Base-by-base conservation (phyloP, 1,284 basidiomycete genomes). In the Ceratobasidium sp. region DNA sequence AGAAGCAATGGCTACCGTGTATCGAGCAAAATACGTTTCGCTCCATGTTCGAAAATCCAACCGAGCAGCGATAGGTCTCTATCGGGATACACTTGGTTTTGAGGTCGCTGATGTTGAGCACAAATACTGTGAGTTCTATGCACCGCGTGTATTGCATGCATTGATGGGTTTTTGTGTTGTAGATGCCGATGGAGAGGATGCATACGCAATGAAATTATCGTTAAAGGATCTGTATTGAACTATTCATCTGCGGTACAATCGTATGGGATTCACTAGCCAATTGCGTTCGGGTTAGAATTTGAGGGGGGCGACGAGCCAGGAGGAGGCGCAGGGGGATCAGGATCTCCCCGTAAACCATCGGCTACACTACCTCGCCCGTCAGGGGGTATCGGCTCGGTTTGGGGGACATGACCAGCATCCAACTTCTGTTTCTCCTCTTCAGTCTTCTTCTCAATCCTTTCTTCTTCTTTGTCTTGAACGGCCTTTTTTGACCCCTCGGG, bases 151-250 rank as follows among this genome's bases (percentile, higher is more conserved):
- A 39, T 21, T 57, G n/a, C n/a, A n/a, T n/a, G n/a, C n/a, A n/a
- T n/a, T n/a, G n/a, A n/a, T n/a, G n/a, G n/a, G n/a, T n/a, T n/a
- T n/a, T n/a, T n/a, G n/a, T n/a, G n/a, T n/a, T n/a, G n/a, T 76
- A 95, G 94, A 96, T 82, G 94, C 93, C 3, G 94, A 97, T 78
- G 93, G 94, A 9, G 94, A 97, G 81, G 93, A 96, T 77, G 94
- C 95, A 41, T 95, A 93, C 78, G 89, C 92, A 1, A 96, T 97
- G 94, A 86, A 88, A 48, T 85, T 93, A 59, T 84, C 84, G 3
- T 81, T 92, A 72, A 85, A 86, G 36, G 55, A 70, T 43, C 23
- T 70, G 55, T 41, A 70, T 50, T 70, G 28, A 59, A 28, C 5
- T 48, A 45, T 14, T 14, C 14, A 30, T 41, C n/a, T 26, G 14